phyloP scores from a whole-genome alignment of 768 basidiomycete genomes.

The Dacryopinax spathularia region DNA sequence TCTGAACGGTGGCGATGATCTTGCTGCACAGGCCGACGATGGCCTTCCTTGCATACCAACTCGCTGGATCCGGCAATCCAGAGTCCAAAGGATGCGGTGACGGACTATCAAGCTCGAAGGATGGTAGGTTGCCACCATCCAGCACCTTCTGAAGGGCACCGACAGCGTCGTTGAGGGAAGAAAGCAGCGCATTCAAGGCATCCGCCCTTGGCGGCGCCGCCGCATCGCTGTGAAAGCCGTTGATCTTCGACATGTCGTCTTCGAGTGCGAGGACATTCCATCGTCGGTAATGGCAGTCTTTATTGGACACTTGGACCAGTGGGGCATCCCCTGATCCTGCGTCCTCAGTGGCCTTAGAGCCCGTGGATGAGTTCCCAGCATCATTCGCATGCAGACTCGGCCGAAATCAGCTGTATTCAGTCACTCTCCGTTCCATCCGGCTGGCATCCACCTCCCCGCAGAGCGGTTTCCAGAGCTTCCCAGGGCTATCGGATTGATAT shows the following conservation, averaged over 20 bases:
- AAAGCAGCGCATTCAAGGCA: neutral
- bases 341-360: conserved; percentile 2
- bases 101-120: neutral
- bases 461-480: too few species aligned
- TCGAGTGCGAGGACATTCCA: neutral
- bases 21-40: neutral
- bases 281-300: too few species aligned
- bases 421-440: too few species aligned
- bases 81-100: neutral
- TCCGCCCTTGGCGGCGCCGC: neutral
- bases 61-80: neutral
- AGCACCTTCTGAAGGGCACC: neutral
- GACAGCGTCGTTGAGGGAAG: conserved; percentile 1
- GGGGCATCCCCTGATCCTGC: neutral
- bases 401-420: too few species aligned
- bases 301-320: neutral
- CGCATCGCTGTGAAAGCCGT: neutral
- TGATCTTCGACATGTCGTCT: neutral
- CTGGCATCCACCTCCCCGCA: too few species aligned
- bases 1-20: conserved; percentile 1
- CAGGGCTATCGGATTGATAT: neutral
- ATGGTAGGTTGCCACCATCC: neutral
- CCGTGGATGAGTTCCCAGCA: too few species aligned
- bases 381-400: too few species aligned
- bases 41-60: neutral